These are phyloP conservation scores for Macroventuria anomochaeta DNA, from an alignment of 2,329 filamentous ascomycete species.

Conservation along the genomic window DNA sequence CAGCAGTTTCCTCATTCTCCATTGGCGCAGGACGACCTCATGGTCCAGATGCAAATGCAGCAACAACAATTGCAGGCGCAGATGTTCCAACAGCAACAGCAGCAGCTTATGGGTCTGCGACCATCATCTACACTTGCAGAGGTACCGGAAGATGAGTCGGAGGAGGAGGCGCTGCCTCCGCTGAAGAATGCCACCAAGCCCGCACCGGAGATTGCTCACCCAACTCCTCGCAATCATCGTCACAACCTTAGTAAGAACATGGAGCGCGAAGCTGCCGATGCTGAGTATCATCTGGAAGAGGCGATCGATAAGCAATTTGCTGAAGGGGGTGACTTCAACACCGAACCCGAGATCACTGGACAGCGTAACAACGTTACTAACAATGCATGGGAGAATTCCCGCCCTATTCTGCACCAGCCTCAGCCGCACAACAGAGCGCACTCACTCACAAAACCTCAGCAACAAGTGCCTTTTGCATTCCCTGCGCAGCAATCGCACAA, in stretches of 20 bases:
- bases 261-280: slow-evolving; percentile 83
- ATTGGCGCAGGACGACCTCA: slow-evolving; percentile 47
- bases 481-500: slow-evolving; percentile 35
- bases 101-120: slow-evolving; percentile 55
- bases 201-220: slow-evolving; percentile 63
- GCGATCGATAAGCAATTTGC: slow-evolving; percentile 80
- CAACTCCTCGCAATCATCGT: slow-evolving; percentile 65
- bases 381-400: slow-evolving; percentile 43
- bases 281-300: slow-evolving; percentile 83
- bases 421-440: slow-evolving; percentile 77
- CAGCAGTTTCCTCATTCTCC: slow-evolving; percentile 53
- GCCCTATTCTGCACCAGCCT: slow-evolving; percentile 68
- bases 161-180: slow-evolving; percentile 52
- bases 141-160: slow-evolving; percentile 76
- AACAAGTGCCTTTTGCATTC: slow-evolving; percentile 41
- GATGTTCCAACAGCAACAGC: slow-evolving; percentile 53
- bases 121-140: slow-evolving; percentile 66
- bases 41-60: slow-evolving; percentile 57
- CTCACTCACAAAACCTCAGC: slow-evolving; percentile 70
- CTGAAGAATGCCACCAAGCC: slow-evolving; percentile 50
- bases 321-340: slow-evolving; percentile 73
- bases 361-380: slow-evolving; percentile 38
- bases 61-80: slow-evolving; percentile 62
- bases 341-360: slow-evolving; percentile 51
- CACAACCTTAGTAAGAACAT: slow-evolving; percentile 80